Conservation (phyloP, 352 stramenopile genomes). For the Phytophthora brassicae region DNA sequence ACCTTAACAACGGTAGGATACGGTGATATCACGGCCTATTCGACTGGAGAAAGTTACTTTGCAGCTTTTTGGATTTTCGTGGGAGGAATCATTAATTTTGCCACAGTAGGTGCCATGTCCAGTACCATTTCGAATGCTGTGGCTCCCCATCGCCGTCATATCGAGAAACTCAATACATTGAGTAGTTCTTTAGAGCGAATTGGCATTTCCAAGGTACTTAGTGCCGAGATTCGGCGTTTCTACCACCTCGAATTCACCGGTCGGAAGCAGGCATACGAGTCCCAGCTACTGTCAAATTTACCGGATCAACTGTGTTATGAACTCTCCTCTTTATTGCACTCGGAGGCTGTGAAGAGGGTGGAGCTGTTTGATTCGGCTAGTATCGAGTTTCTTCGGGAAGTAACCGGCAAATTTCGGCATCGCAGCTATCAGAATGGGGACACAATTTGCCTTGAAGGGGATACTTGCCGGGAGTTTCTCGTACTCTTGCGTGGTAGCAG, state of each 20-base stretch:
- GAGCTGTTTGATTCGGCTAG: conserved; percentile 61
- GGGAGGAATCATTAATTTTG: conserved; percentile 78
- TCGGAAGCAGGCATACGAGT: conserved; percentile 71
- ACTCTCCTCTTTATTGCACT: conserved; percentile 72
- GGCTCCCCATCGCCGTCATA: conserved; percentile 56
- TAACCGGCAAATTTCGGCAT: conserved; percentile 79
- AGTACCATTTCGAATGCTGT: conserved; percentile 76
- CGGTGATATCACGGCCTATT: conserved; percentile 74
- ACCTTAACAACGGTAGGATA: conserved; percentile 74
- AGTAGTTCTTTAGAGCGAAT: conserved; percentile 68
- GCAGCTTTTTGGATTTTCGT: conserved; percentile 78
- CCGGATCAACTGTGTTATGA: conserved; percentile 76
- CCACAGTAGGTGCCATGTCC: conserved; percentile 76
- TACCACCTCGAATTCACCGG: conserved; percentile 69
- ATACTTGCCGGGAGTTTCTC: conserved; percentile 73
- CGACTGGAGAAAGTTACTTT: conserved; percentile 71
- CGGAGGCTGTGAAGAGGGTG: conserved; percentile 56
- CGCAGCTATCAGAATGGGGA: conserved; percentile 74
- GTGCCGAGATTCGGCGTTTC: conserved; percentile 66
- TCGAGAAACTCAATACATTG: conserved; percentile 70
- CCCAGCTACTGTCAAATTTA: conserved; percentile 59
- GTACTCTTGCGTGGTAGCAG: conserved; percentile 57
- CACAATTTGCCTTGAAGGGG: conserved; percentile 64
- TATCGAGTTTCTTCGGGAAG: conserved; percentile 74
- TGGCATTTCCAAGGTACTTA: conserved; percentile 52